These are phyloP conservation scores for Naganishia vishniacii DNA, from an alignment of 768 basidiomycete genomes.

Conservation along the genomic window DNA sequence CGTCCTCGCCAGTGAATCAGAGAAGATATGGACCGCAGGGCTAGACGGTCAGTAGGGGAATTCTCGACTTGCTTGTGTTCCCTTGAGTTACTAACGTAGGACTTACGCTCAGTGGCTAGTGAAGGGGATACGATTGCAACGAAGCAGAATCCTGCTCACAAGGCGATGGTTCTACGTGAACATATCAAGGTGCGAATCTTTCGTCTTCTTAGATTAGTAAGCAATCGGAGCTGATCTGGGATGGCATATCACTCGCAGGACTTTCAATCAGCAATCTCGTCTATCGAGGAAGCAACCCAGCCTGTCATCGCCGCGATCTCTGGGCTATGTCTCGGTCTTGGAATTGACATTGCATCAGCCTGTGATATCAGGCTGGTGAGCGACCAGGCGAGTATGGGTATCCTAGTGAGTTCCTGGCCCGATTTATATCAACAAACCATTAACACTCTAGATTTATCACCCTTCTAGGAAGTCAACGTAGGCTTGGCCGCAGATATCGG, in stretches of 20 bases:
- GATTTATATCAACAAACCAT: background rate
- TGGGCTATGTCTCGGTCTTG: slow-evolving; percentile 66
- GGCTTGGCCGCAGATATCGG: slow-evolving; percentile 85
- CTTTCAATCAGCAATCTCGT: slow-evolving; percentile 68
- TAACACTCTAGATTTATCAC: too few relatives aligned
- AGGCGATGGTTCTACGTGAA: slow-evolving; percentile 41
- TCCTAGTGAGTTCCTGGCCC: slow-evolving; percentile 57
- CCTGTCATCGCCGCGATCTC: slow-evolving; percentile 80
- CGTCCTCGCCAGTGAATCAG: slow-evolving; percentile 65
- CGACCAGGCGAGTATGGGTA: slow-evolving; percentile 59
- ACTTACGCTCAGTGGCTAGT: slow-evolving; percentile 26
- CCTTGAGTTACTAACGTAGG: background rate
- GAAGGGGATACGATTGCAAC: slow-evolving; percentile 15
- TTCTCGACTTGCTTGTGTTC: background rate
- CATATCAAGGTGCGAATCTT: slow-evolving; percentile 50
- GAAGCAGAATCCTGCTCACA: slow-evolving; percentile 11
- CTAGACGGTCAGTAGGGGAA: slow-evolving; percentile 61
- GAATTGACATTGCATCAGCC: slow-evolving; percentile 66
- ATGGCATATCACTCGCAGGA: slow-evolving; percentile 44
- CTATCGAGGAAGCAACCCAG: slow-evolving; percentile 63
- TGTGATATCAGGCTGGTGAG: slow-evolving; percentile 73
- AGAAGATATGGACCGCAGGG: slow-evolving; percentile 76
- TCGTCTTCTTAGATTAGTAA: too few relatives aligned
- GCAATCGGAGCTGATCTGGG: too few relatives aligned
- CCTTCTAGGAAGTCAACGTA: slow-evolving; percentile 71